Evolutionary conservation across 2,329 filamentous ascomycete genomes (phyloP), one percentile per base, ranked within the genome.

Genomic region (Bertia moriformis): DNA sequence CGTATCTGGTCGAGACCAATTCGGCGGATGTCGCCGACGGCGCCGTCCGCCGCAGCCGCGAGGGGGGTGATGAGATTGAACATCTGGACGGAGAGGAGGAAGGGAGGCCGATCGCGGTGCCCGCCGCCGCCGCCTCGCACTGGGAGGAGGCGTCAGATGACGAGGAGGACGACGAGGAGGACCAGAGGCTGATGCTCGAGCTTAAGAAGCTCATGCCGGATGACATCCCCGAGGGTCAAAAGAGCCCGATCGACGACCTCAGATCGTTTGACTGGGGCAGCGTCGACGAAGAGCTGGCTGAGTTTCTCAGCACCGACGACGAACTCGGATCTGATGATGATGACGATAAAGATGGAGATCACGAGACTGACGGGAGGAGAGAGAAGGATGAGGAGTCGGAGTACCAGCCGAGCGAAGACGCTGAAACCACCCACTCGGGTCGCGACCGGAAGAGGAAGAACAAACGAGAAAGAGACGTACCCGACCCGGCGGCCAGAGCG

Each of bases 241-340:
- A 56, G 2, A 65, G 66, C 14, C 72, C 71, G 2, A 70, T 76
- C 43, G 69, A 76, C 39, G 67, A 67, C 39, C 55, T 76, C 3
- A 65, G 67, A 41, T 59, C 62, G 13, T 73, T 80, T 40, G 69
- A 83, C 51, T 79, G 77, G 66, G 70, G 64, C 3, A 66, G 62
- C 7, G 69, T 73, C 2, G 78, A 86, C 46, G 77, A 82, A 42
- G 86, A 93, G 50, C 61, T 93, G 7, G 73, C 72, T 13, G 83
- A 85, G 36, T 88, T 91, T 47, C 60, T 91, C 46, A 71, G 69
- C 7, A 61, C 63, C 4, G 70, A 67, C 18, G 66, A 61, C 2
- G 69, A 69, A 1, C 66, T 65, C 33, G 67, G 65, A 12, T 64
- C 62, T 1, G 63, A 59, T 0, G 54, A 53, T 0, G 52, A 49